Evolutionary conservation across 2,329 filamentous ascomycete genomes (phyloP), one percentile per base, ranked within the genome.

Genomic region (Pezicula rhizophila): DNA sequence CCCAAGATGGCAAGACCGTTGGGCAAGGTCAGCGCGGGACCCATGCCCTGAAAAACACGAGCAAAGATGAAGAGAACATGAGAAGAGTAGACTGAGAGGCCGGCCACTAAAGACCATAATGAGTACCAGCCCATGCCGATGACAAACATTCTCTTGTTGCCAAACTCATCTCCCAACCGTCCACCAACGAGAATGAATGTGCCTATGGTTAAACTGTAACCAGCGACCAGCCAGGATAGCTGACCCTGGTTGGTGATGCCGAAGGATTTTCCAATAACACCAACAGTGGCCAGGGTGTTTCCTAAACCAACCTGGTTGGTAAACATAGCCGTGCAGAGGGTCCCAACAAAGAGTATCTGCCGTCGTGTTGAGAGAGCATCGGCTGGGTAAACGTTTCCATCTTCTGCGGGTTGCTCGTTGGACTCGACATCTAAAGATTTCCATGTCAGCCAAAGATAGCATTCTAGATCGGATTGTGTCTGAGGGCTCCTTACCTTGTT

Each of bases 1-100:
- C 80, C 82, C 0, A 87, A 63, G 11, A 88, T 70, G 2, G 81
- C 82, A 18, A 87, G 64, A 0, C 72, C 80, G 52, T 85, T 87
- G 1, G 84, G 84, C 20, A 87, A 67, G 10, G 75, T 66, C 31
- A 87, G 69, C 0, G 82, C 80, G 0, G 80, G 78, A 0, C 84
- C 84, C 15, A 84, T 73, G 0, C 80, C 80, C 53, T 82, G 78
- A 3, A 81, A 60, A 0, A 72, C 75, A 8, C 78, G 70, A 6
- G 70, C 68, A 39, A 74, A 66, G 49, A 75, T 68, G 57, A 78
- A 78, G 23, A 49, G 48, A 12, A 54, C 53, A 38, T n/a, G 42
- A 40, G 42, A 15, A 8, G 46, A 47, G 33, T 45, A 49, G 20
- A 48, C 50, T 11, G 69, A 46, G n/a, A 53, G 31, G 4, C 52